Conservation (phyloP, 192 early-diverging fungal species). For the Backusella morwellensis region DNA sequence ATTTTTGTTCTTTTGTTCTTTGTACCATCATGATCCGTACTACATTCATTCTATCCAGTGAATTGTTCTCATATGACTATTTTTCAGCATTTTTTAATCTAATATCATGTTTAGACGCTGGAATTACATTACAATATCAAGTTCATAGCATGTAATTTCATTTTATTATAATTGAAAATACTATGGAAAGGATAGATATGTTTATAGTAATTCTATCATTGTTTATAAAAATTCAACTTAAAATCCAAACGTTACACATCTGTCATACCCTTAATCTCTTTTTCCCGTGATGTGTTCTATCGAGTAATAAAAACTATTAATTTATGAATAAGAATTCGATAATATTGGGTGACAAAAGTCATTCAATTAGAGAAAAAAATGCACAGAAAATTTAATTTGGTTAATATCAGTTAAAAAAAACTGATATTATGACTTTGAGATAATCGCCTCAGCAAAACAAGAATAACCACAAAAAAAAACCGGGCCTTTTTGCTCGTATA, state of each 20-base stretch:
- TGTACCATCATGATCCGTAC: slow-evolving; percentile 1
- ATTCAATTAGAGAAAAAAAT: background rate
- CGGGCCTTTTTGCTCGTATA: background rate
- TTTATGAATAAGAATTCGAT: background rate
- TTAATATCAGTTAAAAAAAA: background rate
- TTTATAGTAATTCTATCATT: background rate
- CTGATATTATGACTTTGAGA: background rate
- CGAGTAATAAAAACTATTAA: background rate
- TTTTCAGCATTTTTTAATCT: background rate
- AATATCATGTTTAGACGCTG: background rate
- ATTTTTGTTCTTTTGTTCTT: slow-evolving; percentile 3
- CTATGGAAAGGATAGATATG: background rate
- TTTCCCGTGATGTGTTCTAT: background rate
- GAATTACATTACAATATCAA: background rate
- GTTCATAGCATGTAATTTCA: background rate
- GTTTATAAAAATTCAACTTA: background rate
- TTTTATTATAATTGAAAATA: background rate
- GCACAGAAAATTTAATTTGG: background rate
- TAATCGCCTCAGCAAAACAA: background rate
- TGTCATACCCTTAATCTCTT: slow-evolving; percentile 3
- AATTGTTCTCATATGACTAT: slow-evolving; percentile 6
- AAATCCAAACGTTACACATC: background rate
- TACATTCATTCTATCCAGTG: background rate
- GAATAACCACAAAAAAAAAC: background rate
- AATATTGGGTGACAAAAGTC: background rate